Evolutionary conservation across 495 filamentous ascomycete genomes (phyloP).

Genomic region (Lophiostoma macrostomum): DNA sequence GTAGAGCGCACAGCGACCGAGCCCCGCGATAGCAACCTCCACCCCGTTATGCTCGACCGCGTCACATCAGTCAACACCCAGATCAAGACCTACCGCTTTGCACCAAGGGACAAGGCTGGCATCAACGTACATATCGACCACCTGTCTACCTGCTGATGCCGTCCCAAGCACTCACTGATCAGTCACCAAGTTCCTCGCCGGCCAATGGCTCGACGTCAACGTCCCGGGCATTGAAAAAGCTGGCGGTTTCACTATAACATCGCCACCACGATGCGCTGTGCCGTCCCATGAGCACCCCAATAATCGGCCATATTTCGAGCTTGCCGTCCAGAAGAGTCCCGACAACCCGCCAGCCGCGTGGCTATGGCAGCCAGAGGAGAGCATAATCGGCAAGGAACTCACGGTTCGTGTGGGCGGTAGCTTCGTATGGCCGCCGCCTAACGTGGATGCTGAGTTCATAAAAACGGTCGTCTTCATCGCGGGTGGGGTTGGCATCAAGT

Average conservation of each 20-base stretch:
- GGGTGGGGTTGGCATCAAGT: constrained; percentile 83
- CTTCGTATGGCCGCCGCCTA: constrained; percentile 70
- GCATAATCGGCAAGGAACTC: constrained; percentile 58
- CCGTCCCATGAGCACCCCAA: background rate
- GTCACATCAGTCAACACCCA: constrained; percentile 46
- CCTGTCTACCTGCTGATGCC: background rate
- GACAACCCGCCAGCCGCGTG: constrained; percentile 69
- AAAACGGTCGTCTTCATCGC: constrained; percentile 69
- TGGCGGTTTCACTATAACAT: constrained; percentile 87
- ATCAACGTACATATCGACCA: constrained; percentile 23
- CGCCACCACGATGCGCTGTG: constrained; percentile 51
- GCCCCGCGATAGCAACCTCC: constrained; percentile 55
- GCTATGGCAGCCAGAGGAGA: constrained; percentile 59
- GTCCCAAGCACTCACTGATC: constrained; percentile 21
- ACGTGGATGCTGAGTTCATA: constrained; percentile 42
- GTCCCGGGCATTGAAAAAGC: constrained; percentile 63
- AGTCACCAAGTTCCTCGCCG: constrained; percentile 63
- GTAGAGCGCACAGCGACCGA: constrained; percentile 68
- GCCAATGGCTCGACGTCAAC: constrained; percentile 89
- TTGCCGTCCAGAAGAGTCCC: constrained; percentile 67
- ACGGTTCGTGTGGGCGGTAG: constrained; percentile 72
- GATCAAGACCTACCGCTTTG: constrained; percentile 25
- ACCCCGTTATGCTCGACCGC: constrained; percentile 23
- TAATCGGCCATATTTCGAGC: constrained; percentile 56
- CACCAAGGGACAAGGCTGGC: constrained; percentile 21